A percentile compares a stretch with the other conserved stretches of the same genome.
Evolutionary conservation across 805 yeast species (phyloP).

Genomic region (Metschnikowia matae): DNA sequence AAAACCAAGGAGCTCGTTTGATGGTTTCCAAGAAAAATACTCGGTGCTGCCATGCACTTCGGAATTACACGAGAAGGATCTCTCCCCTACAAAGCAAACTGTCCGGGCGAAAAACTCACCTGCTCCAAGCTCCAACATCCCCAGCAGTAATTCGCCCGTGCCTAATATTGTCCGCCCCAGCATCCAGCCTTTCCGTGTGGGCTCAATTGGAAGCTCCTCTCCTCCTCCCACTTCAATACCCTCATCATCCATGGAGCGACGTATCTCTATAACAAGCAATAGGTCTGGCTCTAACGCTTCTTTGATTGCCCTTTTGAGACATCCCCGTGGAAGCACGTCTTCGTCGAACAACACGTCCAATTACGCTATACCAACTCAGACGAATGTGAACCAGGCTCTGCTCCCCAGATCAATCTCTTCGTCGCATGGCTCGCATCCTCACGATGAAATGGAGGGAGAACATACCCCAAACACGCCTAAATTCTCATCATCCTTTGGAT

Average conservation of each 20-base stretch:
- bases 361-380: constrained; percentile 17
- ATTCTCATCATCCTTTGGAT: constrained; percentile 70
- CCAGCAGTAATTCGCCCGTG: neutral
- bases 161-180: constrained; percentile 21
- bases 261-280: constrained; percentile 42
- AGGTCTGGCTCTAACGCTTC: constrained; percentile 51
- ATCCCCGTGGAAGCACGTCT: constrained; percentile 45
- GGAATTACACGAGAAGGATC: constrained; percentile 10
- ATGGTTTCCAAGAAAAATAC: constrained; percentile 11
- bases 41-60: constrained; percentile 19
- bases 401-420: constrained; percentile 38
- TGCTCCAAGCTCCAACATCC: neutral
- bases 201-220: constrained; percentile 48
- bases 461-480: constrained; percentile 46
- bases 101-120: constrained; percentile 1
- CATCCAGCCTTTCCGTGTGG: constrained; percentile 60
- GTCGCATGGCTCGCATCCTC: constrained; percentile 35
- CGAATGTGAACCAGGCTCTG: constrained; percentile 19
- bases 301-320: constrained; percentile 48
- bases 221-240: constrained; percentile 27
- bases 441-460: constrained; percentile 27
- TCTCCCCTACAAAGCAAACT: constrained; percentile 2
- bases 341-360: constrained; percentile 27
- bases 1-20: constrained; percentile 11
- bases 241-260: constrained; percentile 31